Evolutionary conservation across 305 asterid species (phyloP), one percentile per base, ranked within the genome.

Genomic region (Solanum hybrid): DNA sequence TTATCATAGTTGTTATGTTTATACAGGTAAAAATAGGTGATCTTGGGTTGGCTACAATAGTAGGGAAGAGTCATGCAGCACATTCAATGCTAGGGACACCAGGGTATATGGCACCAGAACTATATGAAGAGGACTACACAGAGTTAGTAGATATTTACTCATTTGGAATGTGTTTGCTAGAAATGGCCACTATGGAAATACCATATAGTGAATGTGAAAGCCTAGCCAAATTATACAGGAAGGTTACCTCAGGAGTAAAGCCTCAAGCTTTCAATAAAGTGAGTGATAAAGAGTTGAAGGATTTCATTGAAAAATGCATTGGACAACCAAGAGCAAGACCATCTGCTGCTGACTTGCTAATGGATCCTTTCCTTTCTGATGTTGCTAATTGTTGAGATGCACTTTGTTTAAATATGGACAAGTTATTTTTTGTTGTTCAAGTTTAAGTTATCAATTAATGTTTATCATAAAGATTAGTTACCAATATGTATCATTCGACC

Each of bases 161-260:
- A 14, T 90, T 90, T 27, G 92, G 92, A 10, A 88, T 90, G 92
- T 90, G 90, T 13, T 39, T 90, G 87, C 70, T 90, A 12, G 92
- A 90, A 86, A 88, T 90, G 92, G 92, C 81, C 10, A 90, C 92
- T 29, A 57, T 81, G 78, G 90, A 90, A 75, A 75, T 90, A 41
- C 92, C 92, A 33, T 90, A 90, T 78, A 90, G 89, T 34, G 92
- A 90, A 51, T 90, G 92, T 88, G 92, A 88, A 29, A 90, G 88
- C 65, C n/a, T 90, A 29, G 92, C 90, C 12, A 81, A 90, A 26
- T 41, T 90, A 45, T 90, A 90, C 38, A 90, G 87, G 89, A 88
- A 90, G 87, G 92, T 90, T 5, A 88, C 89, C 7, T 33, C 79
- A 31, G 92, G 92, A 20, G 88, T 81, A 22, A 88, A 61, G 75